These are phyloP conservation scores for Zygosaccharomyces pseudobailii DNA, from an alignment of 1,139 yeast genomes.

Conservation along the genomic window DNA sequence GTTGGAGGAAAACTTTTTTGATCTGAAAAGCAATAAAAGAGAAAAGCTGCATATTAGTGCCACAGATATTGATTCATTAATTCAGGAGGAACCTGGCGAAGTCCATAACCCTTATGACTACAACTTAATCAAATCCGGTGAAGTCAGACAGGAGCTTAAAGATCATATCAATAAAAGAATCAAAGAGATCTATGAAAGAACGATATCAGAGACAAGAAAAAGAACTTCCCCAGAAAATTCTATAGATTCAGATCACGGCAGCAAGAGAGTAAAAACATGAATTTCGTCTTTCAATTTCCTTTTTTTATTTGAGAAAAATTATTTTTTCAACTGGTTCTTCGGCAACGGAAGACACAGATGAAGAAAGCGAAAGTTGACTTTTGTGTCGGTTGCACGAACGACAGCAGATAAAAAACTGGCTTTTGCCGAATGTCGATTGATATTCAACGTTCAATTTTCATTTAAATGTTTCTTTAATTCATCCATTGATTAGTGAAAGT, in stretches of 20 bases:
- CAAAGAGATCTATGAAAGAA: constrained; percentile 22
- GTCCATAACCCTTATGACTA: constrained; percentile 22
- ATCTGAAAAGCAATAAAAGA: constrained; percentile 34
- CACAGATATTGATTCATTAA: constrained; percentile 21
- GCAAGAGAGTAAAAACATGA: constrained; percentile 17
- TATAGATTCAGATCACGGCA: constrained; percentile 7
- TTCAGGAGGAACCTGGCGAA: constrained; percentile 22
- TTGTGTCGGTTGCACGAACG: neutral
- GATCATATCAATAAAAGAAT: constrained; percentile 29
- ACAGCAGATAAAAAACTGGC: neutral
- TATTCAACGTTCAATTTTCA: neutral
- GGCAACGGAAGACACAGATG: neutral
- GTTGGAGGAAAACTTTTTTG: constrained; percentile 33
- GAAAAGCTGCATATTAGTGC: constrained; percentile 26
- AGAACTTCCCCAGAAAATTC: constrained; percentile 13
- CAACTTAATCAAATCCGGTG: constrained; percentile 27
- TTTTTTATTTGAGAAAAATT: neutral
- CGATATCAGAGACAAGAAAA: constrained; percentile 22
- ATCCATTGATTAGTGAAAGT: neutral
- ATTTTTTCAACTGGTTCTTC: neutral
- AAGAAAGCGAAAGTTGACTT: neutral
- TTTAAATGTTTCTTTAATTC: neutral
- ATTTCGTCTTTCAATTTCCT: neutral
- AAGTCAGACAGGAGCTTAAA: constrained; percentile 28
- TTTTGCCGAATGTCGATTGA: neutral